Conservation (phyloP, 1,139 yeast species). For the Magnusiomyces fungicola region DNA sequence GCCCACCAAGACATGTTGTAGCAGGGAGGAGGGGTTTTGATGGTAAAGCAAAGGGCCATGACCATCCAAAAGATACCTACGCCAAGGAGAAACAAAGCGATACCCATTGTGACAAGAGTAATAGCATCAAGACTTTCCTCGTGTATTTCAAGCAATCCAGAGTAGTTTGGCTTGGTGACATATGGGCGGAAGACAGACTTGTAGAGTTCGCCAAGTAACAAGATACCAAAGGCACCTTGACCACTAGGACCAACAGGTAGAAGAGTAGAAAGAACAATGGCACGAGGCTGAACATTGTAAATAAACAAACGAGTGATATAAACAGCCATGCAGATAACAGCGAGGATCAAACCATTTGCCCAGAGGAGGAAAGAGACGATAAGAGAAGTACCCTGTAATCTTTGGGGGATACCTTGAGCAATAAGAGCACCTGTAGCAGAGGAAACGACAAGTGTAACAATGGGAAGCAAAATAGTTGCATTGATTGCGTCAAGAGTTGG, state of each 20-base stretch:
- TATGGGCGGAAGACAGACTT: conserved; percentile 16
- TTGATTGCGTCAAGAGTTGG: conserved; percentile 26
- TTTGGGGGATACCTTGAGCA: conserved; percentile 37
- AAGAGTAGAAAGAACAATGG: conserved; percentile 46
- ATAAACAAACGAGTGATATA: conserved; percentile 53
- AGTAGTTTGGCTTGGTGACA: not conserved
- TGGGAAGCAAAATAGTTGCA: conserved; percentile 54
- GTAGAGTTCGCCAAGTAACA: conserved; percentile 43
- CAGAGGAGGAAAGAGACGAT: conserved; percentile 52
- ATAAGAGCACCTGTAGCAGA: conserved; percentile 59
- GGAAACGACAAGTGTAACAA: conserved; percentile 70
- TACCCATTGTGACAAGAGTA: conserved; percentile 17
- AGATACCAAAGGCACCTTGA: conserved; percentile 67
- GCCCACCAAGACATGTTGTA: conserved; percentile 75
- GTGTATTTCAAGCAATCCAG: not conserved
- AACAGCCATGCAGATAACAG: conserved; percentile 49
- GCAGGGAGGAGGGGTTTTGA: conserved; percentile 31
- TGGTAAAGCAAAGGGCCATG: conserved; percentile 36
- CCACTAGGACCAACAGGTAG: conserved; percentile 68
- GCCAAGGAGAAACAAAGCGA: conserved; percentile 46
- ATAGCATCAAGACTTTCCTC: conserved; percentile 1
- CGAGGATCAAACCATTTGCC: conserved; percentile 59
- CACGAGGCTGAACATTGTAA: conserved; percentile 50
- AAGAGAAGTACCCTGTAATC: conserved; percentile 45
- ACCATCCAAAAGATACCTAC: conserved; percentile 60